Evolutionary conservation across 192 early-diverging fungal genomes (phyloP).

Genomic region (Backusella mclennaniae): DNA sequence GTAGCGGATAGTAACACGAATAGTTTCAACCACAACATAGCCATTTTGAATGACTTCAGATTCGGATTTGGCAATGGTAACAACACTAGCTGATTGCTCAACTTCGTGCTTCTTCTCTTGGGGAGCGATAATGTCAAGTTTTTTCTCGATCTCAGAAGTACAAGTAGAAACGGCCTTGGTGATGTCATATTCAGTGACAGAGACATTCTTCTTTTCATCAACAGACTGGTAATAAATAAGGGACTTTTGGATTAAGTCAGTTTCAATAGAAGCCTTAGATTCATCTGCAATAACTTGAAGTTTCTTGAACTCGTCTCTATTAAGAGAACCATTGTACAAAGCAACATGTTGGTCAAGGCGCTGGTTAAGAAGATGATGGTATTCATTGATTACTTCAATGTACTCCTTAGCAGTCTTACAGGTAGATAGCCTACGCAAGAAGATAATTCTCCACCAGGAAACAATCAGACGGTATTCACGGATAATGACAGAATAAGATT

Average conservation of each 20-base stretch:
- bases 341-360: slow-evolving; percentile 2
- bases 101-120: not conserved
- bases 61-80: slow-evolving; percentile 2
- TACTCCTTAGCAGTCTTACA: slow-evolving; percentile 17
- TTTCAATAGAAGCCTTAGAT: not conserved
- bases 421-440: slow-evolving; percentile 8
- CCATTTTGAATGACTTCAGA: not conserved
- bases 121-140: not conserved
- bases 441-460: slow-evolving; percentile 10
- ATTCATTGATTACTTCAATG: slow-evolving; percentile 11
- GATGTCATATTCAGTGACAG: not conserved
- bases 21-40: not conserved
- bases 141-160: not conserved
- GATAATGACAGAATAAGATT: not conserved
- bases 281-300: not conserved
- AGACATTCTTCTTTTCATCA: not conserved
- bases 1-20: slow-evolving; percentile 10
- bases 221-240: not conserved
- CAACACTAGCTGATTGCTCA: not conserved
- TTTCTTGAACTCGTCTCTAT: not conserved
- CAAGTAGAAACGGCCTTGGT: not conserved
- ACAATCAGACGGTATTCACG: slow-evolving; percentile 4
- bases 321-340: not conserved
- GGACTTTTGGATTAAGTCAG: not conserved
- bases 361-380: slow-evolving; percentile 7